Base-by-base conservation (phyloP, 495 filamentous ascomycete species). In the Aspergillus avenaceus region DNA sequence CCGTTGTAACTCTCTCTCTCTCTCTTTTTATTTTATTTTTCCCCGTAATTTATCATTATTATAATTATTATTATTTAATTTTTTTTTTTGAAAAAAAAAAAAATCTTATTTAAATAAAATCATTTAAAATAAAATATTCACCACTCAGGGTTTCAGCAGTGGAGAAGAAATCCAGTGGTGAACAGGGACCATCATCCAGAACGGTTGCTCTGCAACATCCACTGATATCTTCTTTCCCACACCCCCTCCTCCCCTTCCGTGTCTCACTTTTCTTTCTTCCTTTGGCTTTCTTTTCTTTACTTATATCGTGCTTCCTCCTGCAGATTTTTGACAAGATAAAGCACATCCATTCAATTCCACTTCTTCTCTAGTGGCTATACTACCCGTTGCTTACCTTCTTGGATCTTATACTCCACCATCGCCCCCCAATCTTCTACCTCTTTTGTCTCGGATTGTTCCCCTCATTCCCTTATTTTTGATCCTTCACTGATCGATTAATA, bases 201-300 rank as follows among this genome's bases (percentile, higher is more conserved):
- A 55, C 52, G 45, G 42, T 24, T 32, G 25, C 16, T 47, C 55
- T 54, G 50, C 55, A 54, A 56, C 47, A 45, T 50, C 45, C 23
- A 5, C 12, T 43, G 23, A 47, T 47, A 32, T 13, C n/a, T 24
- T 34, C 41, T 29, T 43, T 31, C 43, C 50, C 56, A 48, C 42
- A 7, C 14, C 34, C 45, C 34, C 19, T 29, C 13, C 45, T 36
- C 9, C 19, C 45, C 13, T 16, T 34, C 25, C n/a, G n/a, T n/a
- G n/a, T n/a, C n/a, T n/a, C n/a, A n/a, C n/a, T n/a, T n/a, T n/a
- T n/a, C n/a, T n/a, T n/a, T n/a, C n/a, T n/a, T n/a, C n/a, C n/a
- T n/a, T n/a, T n/a, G n/a, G n/a, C n/a, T n/a, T 24, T n/a, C 13
- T 29, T 24, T 48, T 37, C 36, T 27, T 37, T 49, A 49, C 34